phyloP scores from a whole-genome alignment of 768 basidiomycete genomes.

The Boletus pseudopeckii region DNA sequence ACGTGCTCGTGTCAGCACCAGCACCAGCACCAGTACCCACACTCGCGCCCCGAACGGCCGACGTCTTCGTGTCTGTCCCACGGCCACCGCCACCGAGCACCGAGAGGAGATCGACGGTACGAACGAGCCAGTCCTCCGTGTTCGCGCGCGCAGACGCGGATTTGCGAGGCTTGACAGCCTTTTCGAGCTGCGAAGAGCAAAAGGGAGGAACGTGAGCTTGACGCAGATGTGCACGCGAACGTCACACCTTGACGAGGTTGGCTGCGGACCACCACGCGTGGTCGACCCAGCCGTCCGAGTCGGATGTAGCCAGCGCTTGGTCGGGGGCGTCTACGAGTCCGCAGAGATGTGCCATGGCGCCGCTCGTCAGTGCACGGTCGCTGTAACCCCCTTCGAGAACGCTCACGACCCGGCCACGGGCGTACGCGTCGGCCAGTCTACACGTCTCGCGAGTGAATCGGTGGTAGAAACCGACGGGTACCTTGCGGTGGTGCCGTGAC shows the following conservation, averaged over 20 bases:
- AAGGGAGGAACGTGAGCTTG: neutral
- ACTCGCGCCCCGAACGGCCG: neutral
- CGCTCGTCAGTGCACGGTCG: conserved; percentile 82
- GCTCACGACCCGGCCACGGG: conserved; percentile 71
- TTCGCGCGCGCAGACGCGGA: conserved; percentile 34
- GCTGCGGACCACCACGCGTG: conserved; percentile 61
- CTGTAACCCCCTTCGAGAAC: conserved; percentile 96
- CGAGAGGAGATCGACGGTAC: conserved; percentile 36
- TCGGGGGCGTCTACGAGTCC: conserved; percentile 47
- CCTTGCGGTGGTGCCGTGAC: conserved; percentile 89
- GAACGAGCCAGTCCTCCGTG: conserved; percentile 56
- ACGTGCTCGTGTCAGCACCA: neutral
- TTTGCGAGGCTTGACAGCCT: conserved; percentile 57
- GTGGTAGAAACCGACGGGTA: conserved; percentile 82
- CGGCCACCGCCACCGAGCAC: neutral
- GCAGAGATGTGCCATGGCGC: conserved; percentile 73
- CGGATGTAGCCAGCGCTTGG: neutral
- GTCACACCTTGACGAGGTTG: conserved; percentile 54
- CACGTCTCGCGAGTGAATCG: conserved; percentile 75
- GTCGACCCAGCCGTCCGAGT: conserved; percentile 31
- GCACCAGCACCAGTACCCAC: neutral
- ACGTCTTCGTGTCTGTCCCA: conserved; percentile 1
- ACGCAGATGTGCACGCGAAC: neutral
- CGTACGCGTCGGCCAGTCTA: conserved; percentile 59
- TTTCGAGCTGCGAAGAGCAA: too few species aligned